phyloP scores from a whole-genome alignment of 768 basidiomycete species.

The Scleroderma citrinum region DNA sequence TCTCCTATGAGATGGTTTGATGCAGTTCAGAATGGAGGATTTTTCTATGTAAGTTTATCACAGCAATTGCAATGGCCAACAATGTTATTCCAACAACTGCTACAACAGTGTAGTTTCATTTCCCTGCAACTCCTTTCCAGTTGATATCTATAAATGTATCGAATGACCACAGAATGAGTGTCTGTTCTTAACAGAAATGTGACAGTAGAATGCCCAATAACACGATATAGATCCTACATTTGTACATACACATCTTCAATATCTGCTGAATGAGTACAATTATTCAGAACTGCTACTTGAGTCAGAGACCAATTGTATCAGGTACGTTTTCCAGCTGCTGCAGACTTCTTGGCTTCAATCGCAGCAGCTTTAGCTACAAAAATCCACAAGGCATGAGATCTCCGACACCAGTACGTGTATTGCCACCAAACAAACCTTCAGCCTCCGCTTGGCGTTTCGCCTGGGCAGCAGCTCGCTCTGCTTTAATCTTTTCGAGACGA shows the following conservation, averaged over 20 bases:
- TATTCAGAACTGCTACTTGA: neutral
- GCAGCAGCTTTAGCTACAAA: constrained; percentile 58
- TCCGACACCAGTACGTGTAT: neutral
- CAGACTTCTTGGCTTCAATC: constrained; percentile 52
- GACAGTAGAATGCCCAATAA: neutral
- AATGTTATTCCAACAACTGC: too few species aligned
- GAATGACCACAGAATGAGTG: too few species aligned
- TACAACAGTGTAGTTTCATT: too few species aligned
- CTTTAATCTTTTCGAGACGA: constrained; percentile 78
- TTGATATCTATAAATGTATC: too few species aligned
- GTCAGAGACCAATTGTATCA: constrained; percentile 20
- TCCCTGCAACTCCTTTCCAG: too few species aligned
- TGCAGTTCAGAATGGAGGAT: too few species aligned
- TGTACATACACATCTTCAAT: neutral
- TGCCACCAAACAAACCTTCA: constrained; percentile 49
- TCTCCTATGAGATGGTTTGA: too few species aligned
- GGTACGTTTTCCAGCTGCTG: constrained; percentile 19
- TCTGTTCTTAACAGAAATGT: too few species aligned
- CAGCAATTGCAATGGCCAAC: too few species aligned
- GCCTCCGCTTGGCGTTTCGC: constrained; percentile 86
- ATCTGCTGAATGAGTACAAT: neutral
- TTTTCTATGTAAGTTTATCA: too few species aligned
- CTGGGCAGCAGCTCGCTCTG: constrained; percentile 82
- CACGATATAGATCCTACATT: neutral
- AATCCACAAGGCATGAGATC: constrained; percentile 1